Conservation (phyloP, 2,329 filamentous ascomycete genomes). For the Teratosphaeria nubilosa region DNA sequence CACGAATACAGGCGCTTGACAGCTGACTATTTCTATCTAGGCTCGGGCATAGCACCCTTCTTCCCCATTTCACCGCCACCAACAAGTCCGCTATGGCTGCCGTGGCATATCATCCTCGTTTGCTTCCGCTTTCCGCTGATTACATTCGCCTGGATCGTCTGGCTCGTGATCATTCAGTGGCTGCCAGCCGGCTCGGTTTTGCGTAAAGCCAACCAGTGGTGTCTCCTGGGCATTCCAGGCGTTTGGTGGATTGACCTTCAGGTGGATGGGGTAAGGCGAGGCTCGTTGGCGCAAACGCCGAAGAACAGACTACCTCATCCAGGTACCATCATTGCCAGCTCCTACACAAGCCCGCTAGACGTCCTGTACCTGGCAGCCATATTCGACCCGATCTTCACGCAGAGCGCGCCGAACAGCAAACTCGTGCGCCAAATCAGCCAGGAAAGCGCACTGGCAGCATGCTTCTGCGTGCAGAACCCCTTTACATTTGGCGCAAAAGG, state of each 20-base stretch:
- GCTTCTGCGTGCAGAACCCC: conserved; percentile 16
- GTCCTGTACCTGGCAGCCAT: conserved; percentile 88
- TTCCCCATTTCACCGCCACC: conserved; percentile 66
- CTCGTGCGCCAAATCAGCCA: conserved; percentile 70
- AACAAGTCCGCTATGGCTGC: conserved; percentile 50
- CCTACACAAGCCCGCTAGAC: conserved; percentile 87
- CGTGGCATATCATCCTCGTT: conserved; percentile 53
- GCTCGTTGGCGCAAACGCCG: conserved; percentile 65
- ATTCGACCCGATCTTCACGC: conserved; percentile 90
- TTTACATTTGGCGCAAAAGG: conserved; percentile 6
- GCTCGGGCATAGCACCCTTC: conserved; percentile 93
- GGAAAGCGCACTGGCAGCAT: conserved; percentile 61
- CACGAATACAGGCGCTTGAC: conserved; percentile 6
- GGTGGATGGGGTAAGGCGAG: conserved; percentile 90
- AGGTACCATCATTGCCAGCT: conserved; percentile 75
- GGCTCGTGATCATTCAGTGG: conserved; percentile 46
- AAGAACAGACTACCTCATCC: conserved; percentile 64
- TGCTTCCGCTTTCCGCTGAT: conserved; percentile 71
- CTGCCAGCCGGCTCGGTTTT: conserved; percentile 59
- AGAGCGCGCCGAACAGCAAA: conserved; percentile 65
- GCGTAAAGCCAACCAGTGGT: conserved; percentile 81
- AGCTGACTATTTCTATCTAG: conserved; percentile 38
- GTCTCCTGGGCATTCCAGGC: conserved; percentile 74
- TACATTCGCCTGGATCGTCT: conserved; percentile 43
- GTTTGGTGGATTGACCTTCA: conserved; percentile 99